Evolutionary conservation across 2,329 filamentous ascomycete species (phyloP).

Genomic region (Reticulascus tulasneorum): DNA sequence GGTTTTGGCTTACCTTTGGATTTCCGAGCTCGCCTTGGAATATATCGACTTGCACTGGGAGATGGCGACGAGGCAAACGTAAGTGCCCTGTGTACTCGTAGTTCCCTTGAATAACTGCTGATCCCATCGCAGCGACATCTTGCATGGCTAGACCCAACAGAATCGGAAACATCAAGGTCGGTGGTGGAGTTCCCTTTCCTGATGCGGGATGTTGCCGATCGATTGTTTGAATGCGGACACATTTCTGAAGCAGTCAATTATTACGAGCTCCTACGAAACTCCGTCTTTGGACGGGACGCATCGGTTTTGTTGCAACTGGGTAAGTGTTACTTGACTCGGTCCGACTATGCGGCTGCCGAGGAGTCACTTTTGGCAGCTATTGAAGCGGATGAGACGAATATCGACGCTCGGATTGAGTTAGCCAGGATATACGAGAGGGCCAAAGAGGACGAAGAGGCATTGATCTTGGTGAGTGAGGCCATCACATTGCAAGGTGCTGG

Average conservation of each 20-base stretch:
- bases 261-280: constrained; percentile 49
- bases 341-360: constrained; percentile 65
- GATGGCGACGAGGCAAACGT: constrained; percentile 71
- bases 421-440: constrained; percentile 80
- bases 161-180: constrained; percentile 12
- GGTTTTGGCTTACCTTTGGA: constrained; percentile 74
- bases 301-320: constrained; percentile 53
- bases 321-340: constrained; percentile 64
- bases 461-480: constrained; percentile 72
- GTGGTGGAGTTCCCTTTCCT: constrained; percentile 65
- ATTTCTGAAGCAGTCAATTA: constrained; percentile 46
- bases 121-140: constrained; percentile 54
- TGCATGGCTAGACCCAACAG: constrained; percentile 60
- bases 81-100: constrained; percentile 26
- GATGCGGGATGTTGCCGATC: constrained; percentile 62
- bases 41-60: constrained; percentile 73
- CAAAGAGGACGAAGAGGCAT: constrained; percentile 70
- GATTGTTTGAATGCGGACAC: constrained; percentile 36
- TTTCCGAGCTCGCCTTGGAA: constrained; percentile 75
- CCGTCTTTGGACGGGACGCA: constrained; percentile 47
- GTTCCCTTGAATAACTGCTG: constrained; percentile 4
- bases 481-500: constrained; percentile 57
- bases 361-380: constrained; percentile 73
- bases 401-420: constrained; percentile 74
- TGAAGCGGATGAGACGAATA: constrained; percentile 65